A percentile compares a stretch with the other conserved stretches of the same genome.
Evolutionary conservation across 225 moss, liverwort and hornwort genomes (phyloP).

Genomic region (Physcomitrium patens): DNA sequence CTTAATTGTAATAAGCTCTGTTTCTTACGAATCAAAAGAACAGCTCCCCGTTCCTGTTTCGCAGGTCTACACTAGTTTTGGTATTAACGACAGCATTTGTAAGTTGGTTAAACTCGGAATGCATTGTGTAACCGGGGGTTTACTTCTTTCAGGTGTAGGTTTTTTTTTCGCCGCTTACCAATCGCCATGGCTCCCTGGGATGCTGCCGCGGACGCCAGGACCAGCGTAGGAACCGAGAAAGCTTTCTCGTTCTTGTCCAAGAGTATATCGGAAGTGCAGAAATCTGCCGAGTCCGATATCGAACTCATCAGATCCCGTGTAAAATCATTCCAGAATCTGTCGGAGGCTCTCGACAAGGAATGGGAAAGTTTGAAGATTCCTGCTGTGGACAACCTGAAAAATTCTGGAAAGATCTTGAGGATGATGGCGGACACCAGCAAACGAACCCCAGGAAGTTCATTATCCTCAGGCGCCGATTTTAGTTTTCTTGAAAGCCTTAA

Average conservation of each 20-base stretch:
- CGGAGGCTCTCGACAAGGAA: slow-evolving; percentile 88
- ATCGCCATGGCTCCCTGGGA: slow-evolving; percentile 65
- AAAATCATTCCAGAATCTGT: slow-evolving; percentile 84
- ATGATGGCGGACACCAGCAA: slow-evolving; percentile 81
- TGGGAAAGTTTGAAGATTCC: slow-evolving; percentile 94
- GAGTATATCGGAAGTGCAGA: slow-evolving; percentile 91
- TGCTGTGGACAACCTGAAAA: slow-evolving; percentile 66
- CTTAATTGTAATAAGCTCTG: neutral
- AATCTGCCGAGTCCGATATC: slow-evolving; percentile 90
- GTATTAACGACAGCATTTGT: slow-evolving; percentile 5
- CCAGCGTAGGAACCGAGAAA: slow-evolving; percentile 76
- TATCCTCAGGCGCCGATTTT: slow-evolving; percentile 65
- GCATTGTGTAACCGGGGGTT: slow-evolving; percentile 11
- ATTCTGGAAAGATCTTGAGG: slow-evolving; percentile 77
- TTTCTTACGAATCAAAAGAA: neutral
- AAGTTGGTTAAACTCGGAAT: neutral
- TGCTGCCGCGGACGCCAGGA: slow-evolving; percentile 52
- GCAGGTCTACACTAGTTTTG: neutral
- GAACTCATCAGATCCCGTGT: slow-evolving; percentile 84
- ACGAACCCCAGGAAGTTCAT: slow-evolving; percentile 46
- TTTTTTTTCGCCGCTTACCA: slow-evolving; percentile 17
- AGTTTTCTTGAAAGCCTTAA: slow-evolving; percentile 85
- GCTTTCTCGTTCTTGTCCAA: slow-evolving; percentile 89
- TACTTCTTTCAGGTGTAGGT: slow-evolving; percentile 35
- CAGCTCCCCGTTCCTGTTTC: neutral